Base-by-base conservation (phyloP, 164 flowering plant genomes). In the Annona cherimola region DNA sequence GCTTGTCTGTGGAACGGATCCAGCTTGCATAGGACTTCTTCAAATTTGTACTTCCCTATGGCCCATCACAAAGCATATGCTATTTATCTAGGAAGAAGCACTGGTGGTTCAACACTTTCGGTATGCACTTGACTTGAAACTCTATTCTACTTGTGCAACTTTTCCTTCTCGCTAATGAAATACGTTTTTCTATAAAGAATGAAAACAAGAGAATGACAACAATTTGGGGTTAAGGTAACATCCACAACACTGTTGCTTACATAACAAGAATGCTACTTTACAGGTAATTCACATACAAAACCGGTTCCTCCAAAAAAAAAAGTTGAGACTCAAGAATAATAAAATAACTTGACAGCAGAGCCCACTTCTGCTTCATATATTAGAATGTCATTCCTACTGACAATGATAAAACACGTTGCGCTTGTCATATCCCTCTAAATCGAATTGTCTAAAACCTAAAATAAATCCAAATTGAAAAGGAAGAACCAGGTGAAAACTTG, bases 351-450 rank as follows among this genome's bases (percentile, higher is more conserved):
- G 42, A 80, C 78, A 2, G 89, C 86, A 68, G 94, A 80, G 69
- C 98, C 97, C 62, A 93, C 88, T 87, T 93, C 96, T 72, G 97
- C 97, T 84, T 93, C 98, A 71, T 93, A 91, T 69, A 93, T 88
- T 19, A 97, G 98, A 71, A 93, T 89, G 73, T 93, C 95, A 74
- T 87, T 89, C 76, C 89, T 82, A 83, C 97, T 89, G 43, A 93
- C 97, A 69, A 93, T 93, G 70, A 93, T 84, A 76, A 93, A 93
- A 73, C 95, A 91, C 2, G 97, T 94, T 0, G 97, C 91, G 39
- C 80, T 86, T 39, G 93, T 90, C 97, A 92, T 92, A 3, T 7
- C 71, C 76, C 69, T 69, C 69, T 40, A 73, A 41, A 46, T 55
- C 35, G 42, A 73, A 41, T 60, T 16, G 39, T 11, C 42, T 73